A percentile compares a stretch with the other conserved stretches of the same genome.
Conservation (phyloP, 2,329 filamentous ascomycete genomes). For the Neofusicoccum laricinum region DNA sequence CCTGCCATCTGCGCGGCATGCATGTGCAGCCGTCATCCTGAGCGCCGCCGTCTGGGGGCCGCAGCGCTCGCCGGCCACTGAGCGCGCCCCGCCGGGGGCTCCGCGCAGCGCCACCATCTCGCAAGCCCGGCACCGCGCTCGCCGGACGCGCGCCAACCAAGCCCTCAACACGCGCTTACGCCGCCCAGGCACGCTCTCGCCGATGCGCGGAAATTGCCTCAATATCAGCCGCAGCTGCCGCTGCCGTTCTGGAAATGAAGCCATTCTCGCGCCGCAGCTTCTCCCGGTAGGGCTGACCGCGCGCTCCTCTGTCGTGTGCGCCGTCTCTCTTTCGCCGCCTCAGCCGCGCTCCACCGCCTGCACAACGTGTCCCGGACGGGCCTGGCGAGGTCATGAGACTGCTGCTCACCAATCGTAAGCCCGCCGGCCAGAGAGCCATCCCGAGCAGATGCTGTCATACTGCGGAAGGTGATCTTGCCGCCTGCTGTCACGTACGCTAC, state of each 20-base stretch:
- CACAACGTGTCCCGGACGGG: neutral
- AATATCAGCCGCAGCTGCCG: neutral
- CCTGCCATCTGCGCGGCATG: too few species aligned
- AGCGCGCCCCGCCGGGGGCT: neutral
- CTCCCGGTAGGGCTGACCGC: constrained; percentile 4
- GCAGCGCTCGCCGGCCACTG: neutral
- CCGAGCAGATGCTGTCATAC: neutral
- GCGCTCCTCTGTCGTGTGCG: neutral
- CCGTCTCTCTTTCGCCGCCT: neutral
- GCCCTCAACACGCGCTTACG: neutral
- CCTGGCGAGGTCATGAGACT: constrained; percentile 2
- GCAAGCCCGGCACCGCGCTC: neutral
- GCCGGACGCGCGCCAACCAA: neutral
- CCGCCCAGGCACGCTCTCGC: neutral
- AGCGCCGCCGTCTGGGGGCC: neutral
- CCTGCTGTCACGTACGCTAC: neutral
- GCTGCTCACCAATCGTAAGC: neutral
- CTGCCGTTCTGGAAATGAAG: neutral
- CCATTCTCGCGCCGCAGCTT: constrained; percentile 4
- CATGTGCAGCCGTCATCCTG: neutral
- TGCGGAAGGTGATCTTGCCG: neutral
- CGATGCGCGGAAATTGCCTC: neutral
- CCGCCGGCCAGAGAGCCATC: neutral
- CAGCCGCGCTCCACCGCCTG: neutral
- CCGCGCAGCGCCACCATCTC: neutral